A percentile compares a stretch with the other conserved stretches of the same genome.
Conservation (phyloP, 208 protist genomes). For the Angomonas ambiguus region DNA sequence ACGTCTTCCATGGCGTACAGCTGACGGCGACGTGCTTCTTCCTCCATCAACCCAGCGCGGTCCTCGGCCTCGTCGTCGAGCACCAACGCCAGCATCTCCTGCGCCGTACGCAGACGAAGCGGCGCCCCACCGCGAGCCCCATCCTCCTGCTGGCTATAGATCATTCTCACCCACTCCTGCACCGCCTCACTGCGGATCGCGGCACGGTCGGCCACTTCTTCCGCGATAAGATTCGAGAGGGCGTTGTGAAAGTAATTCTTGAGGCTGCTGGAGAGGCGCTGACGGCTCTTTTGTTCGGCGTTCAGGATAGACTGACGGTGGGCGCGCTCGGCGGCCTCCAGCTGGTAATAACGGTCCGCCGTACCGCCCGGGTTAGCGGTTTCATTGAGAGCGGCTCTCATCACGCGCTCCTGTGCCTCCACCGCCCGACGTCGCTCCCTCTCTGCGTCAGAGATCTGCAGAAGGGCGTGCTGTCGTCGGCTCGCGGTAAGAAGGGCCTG, state of each 20-base stretch:
- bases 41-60: constrained; percentile 35
- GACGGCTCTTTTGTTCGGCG: not conserved
- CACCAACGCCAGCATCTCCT: constrained; percentile 28
- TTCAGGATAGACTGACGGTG: constrained; percentile 12
- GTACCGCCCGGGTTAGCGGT: constrained; percentile 37
- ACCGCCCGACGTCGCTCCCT: constrained; percentile 39
- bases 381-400: constrained; percentile 31
- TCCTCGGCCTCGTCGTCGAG: constrained; percentile 39
- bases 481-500: constrained; percentile 47
- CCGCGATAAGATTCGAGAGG: constrained; percentile 34
- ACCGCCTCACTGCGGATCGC: constrained; percentile 51
- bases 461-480: constrained; percentile 33
- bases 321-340: constrained; percentile 17
- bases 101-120: constrained; percentile 20
- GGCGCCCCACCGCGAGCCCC: constrained; percentile 8
- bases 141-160: constrained; percentile 18
- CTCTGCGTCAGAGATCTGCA: constrained; percentile 37
- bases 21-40: constrained; percentile 46
- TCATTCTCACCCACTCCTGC: constrained; percentile 47
- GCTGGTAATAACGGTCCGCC: constrained; percentile 17
- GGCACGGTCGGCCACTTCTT: constrained; percentile 51
- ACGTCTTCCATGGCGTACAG: constrained; percentile 53
- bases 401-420: constrained; percentile 33
- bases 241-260: constrained; percentile 16
- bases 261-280: constrained; percentile 1